A percentile compares a stretch with the other conserved stretches of the same genome.
phyloP scores from a whole-genome alignment of 768 basidiomycete species.

The Termitomyces titanicus region DNA sequence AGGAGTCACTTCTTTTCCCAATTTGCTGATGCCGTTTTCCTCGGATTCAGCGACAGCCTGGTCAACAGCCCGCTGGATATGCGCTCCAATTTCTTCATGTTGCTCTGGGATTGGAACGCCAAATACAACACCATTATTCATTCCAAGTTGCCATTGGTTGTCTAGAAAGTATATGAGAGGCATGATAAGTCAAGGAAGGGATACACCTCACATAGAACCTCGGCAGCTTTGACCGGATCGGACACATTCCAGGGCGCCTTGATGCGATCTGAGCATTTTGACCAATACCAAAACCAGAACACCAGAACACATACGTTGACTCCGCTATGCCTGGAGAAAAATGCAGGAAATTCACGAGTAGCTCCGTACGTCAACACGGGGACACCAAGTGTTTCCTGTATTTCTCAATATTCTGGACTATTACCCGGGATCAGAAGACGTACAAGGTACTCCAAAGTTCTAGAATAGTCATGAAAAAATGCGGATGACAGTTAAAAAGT shows the following conservation, averaged over 20 bases:
- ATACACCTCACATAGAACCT: slow-evolving; percentile 58
- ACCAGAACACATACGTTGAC: slow-evolving; percentile 49
- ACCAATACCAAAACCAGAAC: background rate
- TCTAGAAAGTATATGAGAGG: slow-evolving; percentile 37
- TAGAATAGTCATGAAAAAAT: slow-evolving; percentile 22
- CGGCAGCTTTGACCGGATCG: slow-evolving; percentile 64
- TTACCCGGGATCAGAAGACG: slow-evolving; percentile 10
- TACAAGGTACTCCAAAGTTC: slow-evolving; percentile 80
- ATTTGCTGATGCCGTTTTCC: slow-evolving; percentile 68
- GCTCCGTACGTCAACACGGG: slow-evolving; percentile 79
- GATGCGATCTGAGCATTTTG: background rate
- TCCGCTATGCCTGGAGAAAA: slow-evolving; percentile 84
- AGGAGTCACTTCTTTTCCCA: slow-evolving; percentile 91
- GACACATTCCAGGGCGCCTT: slow-evolving; percentile 80
- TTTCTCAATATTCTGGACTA: background rate
- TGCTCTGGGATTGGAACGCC: slow-evolving; percentile 86
- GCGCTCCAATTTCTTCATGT: slow-evolving; percentile 61
- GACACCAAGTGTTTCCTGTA: slow-evolving; percentile 91
- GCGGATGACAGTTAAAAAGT: background rate
- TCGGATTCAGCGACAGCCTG: slow-evolving; percentile 84
- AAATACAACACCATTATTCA: slow-evolving; percentile 76
- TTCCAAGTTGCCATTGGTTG: slow-evolving; percentile 62
- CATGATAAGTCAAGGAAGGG: background rate
- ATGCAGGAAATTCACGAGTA: slow-evolving; percentile 88
- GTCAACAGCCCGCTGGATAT: slow-evolving; percentile 76